Conservation (phyloP, 768 basidiomycete species). For the Trametes sanguinea region DNA sequence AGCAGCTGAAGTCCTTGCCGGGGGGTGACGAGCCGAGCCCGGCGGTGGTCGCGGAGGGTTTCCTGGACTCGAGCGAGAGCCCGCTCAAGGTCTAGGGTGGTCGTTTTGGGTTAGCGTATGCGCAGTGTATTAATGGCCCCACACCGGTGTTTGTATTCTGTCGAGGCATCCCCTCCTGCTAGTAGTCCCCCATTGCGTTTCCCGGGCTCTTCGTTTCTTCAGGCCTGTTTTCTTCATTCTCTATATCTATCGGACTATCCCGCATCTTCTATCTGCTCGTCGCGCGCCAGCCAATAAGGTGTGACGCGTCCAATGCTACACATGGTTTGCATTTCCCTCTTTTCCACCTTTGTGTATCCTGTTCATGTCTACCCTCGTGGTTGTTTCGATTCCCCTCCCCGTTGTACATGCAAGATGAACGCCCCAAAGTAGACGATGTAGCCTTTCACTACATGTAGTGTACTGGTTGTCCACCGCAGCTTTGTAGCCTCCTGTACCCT, state of each 20-base stretch:
- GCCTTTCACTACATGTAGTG: background rate
- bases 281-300: too few relatives aligned
- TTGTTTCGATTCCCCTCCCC: background rate
- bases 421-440: constrained; percentile 7
- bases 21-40: constrained; percentile 56
- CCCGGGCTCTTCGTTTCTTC: background rate
- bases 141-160: constrained; percentile 17
- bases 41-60: constrained; percentile 60
- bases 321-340: background rate
- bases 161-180: constrained; percentile 13
- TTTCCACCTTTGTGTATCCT: background rate
- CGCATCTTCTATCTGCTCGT: constrained; percentile 2
- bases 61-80: constrained; percentile 66
- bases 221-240: background rate
- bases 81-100: constrained; percentile 42
- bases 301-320: background rate
- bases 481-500: constrained; percentile 1
- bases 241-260: constrained; percentile 12
- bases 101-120: constrained; percentile 17
- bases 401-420: too few relatives aligned
- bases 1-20: constrained; percentile 53
- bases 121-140: constrained; percentile 23
- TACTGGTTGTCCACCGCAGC: constrained; percentile 1
- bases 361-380: background rate
- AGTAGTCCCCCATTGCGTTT: background rate